Conservation (phyloP, 108 stramenopile genomes). For the Cyclostephanos tholiformis region DNA sequence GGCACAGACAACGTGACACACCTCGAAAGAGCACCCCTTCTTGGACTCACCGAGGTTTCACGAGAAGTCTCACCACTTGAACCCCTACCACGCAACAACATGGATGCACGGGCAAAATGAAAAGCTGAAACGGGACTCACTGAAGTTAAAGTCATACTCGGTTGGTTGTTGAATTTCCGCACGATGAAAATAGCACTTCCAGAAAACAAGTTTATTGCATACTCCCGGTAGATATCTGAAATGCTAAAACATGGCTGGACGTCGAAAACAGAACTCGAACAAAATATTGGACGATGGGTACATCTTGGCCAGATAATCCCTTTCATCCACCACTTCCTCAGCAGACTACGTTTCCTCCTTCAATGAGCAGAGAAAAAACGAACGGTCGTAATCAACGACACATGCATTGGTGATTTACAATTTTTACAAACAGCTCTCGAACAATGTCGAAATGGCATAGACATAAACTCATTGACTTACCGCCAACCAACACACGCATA, state of each 20-base stretch:
- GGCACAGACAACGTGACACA: background rate
- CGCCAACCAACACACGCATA: background rate
- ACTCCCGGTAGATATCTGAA: background rate
- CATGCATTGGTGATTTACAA: background rate
- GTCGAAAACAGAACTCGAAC: too few relatives aligned
- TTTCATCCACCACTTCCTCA: conserved; percentile 16
- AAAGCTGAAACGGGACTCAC: background rate
- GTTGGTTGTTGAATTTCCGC: background rate
- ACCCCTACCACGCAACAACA: background rate
- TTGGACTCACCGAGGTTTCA: background rate
- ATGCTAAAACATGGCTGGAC: background rate
- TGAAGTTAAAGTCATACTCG: background rate
- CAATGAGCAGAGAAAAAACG: too few relatives aligned
- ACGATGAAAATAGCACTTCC: background rate
- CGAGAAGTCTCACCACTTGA: background rate
- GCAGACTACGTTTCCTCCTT: conserved; percentile 4
- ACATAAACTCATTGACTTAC: conserved; percentile 8
- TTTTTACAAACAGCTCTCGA: background rate
- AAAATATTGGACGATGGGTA: too few relatives aligned
- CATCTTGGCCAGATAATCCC: background rate
- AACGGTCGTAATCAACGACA: too few relatives aligned
- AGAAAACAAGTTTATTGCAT: background rate
- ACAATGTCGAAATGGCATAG: background rate
- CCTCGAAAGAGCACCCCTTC: background rate
- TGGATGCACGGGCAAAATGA: background rate